Evolutionary conservation across 129 eudicot species (phyloP).

Genomic region (Arctium minus): DNA sequence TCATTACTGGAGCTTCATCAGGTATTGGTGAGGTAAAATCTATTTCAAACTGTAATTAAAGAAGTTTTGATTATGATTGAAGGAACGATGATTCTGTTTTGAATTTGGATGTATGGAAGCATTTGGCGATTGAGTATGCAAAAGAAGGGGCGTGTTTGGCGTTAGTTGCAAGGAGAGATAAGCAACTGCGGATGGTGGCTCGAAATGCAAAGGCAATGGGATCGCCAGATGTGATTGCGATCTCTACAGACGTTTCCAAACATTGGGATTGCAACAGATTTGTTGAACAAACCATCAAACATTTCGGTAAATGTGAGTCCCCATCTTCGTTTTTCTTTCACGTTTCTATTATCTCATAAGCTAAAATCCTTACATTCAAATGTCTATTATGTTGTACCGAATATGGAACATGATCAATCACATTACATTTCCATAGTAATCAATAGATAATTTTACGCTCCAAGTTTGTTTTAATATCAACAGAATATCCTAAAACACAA

Average conservation of each 20-base stretch:
- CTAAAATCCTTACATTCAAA: too few species aligned
- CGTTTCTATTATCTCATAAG: too few species aligned
- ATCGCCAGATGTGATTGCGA: slow-evolving; percentile 47
- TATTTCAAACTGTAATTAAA: neutral
- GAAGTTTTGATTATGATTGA: neutral
- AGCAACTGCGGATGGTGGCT: slow-evolving; percentile 45
- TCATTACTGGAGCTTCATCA: slow-evolving; percentile 41
- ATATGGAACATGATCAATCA: too few species aligned
- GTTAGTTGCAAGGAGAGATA: slow-evolving; percentile 52
- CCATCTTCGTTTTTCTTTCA: too few species aligned
- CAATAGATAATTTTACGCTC: too few species aligned
- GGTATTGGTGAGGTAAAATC: slow-evolving; percentile 40
- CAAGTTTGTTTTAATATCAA: too few species aligned
- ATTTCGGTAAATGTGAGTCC: slow-evolving; percentile 50
- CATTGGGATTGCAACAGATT: slow-evolving; percentile 41
- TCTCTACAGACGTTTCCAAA: slow-evolving; percentile 52
- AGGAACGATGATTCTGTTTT: neutral
- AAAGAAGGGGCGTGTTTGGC: slow-evolving; percentile 58
- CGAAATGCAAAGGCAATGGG: slow-evolving; percentile 40
- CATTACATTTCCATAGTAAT: too few species aligned
- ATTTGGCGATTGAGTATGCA: slow-evolving; percentile 33
- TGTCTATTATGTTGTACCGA: too few species aligned
- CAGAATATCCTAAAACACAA: too few species aligned
- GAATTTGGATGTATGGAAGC: slow-evolving; percentile 16
- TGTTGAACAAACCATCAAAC: slow-evolving; percentile 42